phyloP scores from a whole-genome alignment of 176 grass and related monocot species.

The Oryza officinalis region DNA sequence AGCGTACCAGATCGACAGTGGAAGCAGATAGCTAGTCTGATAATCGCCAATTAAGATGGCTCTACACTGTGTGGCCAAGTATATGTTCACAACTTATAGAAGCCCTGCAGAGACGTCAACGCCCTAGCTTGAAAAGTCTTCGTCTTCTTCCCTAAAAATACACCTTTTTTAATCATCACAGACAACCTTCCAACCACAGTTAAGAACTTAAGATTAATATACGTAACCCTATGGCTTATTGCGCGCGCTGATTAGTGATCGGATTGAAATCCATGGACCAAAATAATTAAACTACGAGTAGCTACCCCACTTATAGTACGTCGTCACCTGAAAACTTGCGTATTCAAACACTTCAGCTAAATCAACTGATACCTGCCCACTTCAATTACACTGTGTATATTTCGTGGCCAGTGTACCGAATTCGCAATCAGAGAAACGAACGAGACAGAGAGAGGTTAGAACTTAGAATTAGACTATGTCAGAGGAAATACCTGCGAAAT shows the following conservation, averaged over 20 bases:
- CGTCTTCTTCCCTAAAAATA: not conserved
- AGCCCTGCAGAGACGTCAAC: not conserved
- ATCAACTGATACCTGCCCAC: no score
- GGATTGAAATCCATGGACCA: not conserved
- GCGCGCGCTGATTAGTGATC: not conserved
- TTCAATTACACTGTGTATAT: no score
- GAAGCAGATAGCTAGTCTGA: not conserved
- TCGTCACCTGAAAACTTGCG: no score
- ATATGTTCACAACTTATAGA: not conserved
- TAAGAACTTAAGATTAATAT: not conserved
- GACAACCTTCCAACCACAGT: not conserved
- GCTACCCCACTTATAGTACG: no score
- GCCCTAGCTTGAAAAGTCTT: not conserved
- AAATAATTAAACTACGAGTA: not conserved
- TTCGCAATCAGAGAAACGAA: no score
- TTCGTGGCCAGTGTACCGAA: no score
- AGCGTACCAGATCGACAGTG: not conserved
- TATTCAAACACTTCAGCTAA: no score
- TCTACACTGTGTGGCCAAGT: not conserved
- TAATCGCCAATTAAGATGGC: not conserved
- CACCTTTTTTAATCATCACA: not conserved
- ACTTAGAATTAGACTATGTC: no score
- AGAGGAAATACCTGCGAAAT: no score
- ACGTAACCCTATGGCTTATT: not conserved
- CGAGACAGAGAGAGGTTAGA: no score